Base-by-base conservation (phyloP, 1,284 basidiomycete genomes). In the Cystobasidium sp. region DNA sequence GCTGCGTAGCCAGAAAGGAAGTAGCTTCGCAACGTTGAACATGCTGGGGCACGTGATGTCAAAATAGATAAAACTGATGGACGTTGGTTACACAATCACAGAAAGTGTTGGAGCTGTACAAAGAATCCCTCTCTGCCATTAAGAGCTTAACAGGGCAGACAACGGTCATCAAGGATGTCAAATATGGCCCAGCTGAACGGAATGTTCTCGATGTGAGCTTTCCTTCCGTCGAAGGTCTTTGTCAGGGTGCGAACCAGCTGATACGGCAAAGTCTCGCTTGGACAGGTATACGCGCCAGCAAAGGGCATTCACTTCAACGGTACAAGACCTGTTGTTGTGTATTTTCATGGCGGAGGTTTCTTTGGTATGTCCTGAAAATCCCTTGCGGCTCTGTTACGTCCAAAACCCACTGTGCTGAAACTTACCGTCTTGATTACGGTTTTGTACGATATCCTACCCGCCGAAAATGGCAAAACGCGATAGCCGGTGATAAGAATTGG, bases 301-400 rank as follows among this genome's bases (percentile, higher is more conserved):
- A 31, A 51, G 7, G 68, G 22, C 14, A 12, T 39, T 5, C 10
- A 43, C 9, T 59, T 51, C 55, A 24, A 58, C n/a, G 55, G 68
- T n/a, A 24, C 7, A 12, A 43, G 53, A 22, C 64, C 72, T 12
- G 52, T 58, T 43, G 44, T 74, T 3, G 56, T 66, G 1, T 74
- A 59, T 44, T 51, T 74, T 37, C 72, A 74, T 31, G 72, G 72
- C n/a, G 72, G 72, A 10, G 72, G 72, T 8, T 74, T 74, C 56
- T 59, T 59, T n/a, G 56, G 68, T 43, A 59, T 20, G 56, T 68
- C 16, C 9, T 51, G 6, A 12, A 24, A 12, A 24, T 6, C 24
- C 41, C 7, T 3, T 7, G 1, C n/a, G 10, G n/a, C 39, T 66
- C 44, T 46, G 3, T 18, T 31, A 12, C 6, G 7, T 3, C 22